Evolutionary conservation across 805 yeast species (phyloP).

Genomic region (Candida chauliodis): DNA sequence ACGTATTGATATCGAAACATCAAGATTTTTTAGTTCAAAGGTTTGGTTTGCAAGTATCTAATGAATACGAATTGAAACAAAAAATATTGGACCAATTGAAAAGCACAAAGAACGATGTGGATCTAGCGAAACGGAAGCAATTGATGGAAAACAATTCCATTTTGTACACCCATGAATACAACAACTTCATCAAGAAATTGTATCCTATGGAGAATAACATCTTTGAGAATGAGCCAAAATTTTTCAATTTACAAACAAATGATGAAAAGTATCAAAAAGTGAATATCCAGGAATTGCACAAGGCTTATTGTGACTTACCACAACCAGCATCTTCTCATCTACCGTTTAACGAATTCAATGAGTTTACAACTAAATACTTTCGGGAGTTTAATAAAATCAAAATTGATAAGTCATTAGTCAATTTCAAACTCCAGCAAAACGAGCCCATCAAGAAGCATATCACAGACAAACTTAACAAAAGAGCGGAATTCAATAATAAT

Average conservation of each 20-base stretch:
- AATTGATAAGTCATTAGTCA: slow-evolving; percentile 3
- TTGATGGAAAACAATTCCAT: neutral
- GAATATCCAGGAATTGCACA: slow-evolving; percentile 23
- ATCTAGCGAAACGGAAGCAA: neutral
- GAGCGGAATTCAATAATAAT: neutral
- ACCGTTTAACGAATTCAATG: slow-evolving; percentile 19
- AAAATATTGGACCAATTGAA: slow-evolving; percentile 4
- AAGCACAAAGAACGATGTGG: neutral
- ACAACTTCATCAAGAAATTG: slow-evolving; percentile 14
- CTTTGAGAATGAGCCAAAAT: slow-evolving; percentile 1
- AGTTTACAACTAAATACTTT: slow-evolving; percentile 21
- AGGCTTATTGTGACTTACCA: slow-evolving; percentile 24
- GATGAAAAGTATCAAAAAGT: slow-evolving; percentile 16
- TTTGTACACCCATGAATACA: slow-evolving; percentile 3
- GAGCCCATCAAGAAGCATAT: slow-evolving; percentile 24
- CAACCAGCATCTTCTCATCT: slow-evolving; percentile 24
- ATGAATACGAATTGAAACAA: slow-evolving; percentile 6
- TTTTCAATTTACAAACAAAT: slow-evolving; percentile 8
- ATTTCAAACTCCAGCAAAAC: slow-evolving; percentile 11
- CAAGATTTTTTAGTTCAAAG: slow-evolving; percentile 5
- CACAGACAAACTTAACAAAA: slow-evolving; percentile 8
- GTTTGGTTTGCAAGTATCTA: slow-evolving; percentile 1
- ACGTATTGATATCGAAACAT: slow-evolving; percentile 12
- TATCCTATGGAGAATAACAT: slow-evolving; percentile 16
- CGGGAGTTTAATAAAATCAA: slow-evolving; percentile 2